These are phyloP conservation scores for Ceratobasidium sp. DNA, from an alignment of 1,284 basidiomycete species.

Conservation along the genomic window DNA sequence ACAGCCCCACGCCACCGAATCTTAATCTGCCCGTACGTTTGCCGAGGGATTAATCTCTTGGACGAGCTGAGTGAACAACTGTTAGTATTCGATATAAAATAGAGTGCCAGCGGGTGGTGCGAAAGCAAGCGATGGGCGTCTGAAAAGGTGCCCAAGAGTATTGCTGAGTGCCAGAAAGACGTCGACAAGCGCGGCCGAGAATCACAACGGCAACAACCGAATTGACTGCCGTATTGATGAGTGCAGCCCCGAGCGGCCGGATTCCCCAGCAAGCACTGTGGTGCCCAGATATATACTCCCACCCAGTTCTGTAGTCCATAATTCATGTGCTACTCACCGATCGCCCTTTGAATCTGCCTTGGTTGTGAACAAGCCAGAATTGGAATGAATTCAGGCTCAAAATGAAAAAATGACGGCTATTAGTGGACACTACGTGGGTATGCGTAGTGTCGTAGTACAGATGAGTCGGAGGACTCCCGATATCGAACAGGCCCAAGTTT, in stretches of 20 bases:
- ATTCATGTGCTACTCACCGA: not conserved
- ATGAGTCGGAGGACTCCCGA: not conserved
- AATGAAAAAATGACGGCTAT: not conserved
- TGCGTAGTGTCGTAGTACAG: not conserved
- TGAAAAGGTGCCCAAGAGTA: no score
- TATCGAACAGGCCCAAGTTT: not conserved
- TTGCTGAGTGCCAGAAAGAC: no score
- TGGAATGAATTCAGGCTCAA: not conserved
- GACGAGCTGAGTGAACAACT: not conserved
- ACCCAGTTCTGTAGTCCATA: not conserved
- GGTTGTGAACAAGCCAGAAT: not conserved
- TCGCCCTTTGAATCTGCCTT: not conserved
- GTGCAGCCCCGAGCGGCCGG: no score
- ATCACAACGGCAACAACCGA: no score
- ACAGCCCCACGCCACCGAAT: not conserved
- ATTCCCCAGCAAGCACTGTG: no score
- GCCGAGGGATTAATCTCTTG: not conserved
- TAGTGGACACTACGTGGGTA: not conserved
- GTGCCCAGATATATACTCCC: no score
- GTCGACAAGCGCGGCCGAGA: no score
- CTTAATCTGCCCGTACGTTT: not conserved
- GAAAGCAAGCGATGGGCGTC: no score
- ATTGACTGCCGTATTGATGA: no score
- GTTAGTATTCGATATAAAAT: not conserved
- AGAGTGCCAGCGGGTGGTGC: not conserved